These are phyloP conservation scores for Jaenimonas drosophilae DNA, from an alignment of 208 protist species.

Conservation along the genomic window DNA sequence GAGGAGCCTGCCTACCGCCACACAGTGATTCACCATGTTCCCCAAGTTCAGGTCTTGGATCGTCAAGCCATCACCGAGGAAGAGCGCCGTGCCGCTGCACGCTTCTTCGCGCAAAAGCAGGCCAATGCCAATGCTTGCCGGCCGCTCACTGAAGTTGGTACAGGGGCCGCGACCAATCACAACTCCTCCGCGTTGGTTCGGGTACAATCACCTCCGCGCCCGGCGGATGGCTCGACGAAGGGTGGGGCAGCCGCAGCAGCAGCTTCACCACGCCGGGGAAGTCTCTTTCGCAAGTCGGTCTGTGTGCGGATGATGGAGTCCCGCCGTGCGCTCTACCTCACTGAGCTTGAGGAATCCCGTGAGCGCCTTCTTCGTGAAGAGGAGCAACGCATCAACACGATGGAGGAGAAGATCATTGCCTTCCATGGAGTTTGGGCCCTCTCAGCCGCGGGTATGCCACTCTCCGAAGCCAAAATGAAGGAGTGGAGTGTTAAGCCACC, in stretches of 20 bases:
- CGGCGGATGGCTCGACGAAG: not conserved
- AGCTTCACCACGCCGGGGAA: not conserved
- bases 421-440: conserved; percentile 59
- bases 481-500: conserved; percentile 6
- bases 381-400: conserved; percentile 1
- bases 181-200: not conserved
- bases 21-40: conserved; percentile 38
- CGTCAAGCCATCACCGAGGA: conserved; percentile 23
- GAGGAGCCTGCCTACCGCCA: conserved; percentile 57
- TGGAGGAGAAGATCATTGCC: conserved; percentile 16
- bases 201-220: not conserved
- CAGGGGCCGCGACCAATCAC: no score
- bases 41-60: conserved; percentile 63
- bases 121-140: not conserved
- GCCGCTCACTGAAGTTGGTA: not conserved
- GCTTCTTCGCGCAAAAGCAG: not conserved
- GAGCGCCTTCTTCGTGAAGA: conserved; percentile 5
- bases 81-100: conserved; percentile 42
- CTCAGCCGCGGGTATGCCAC: conserved; percentile 42
- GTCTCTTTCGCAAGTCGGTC: not conserved
- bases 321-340: conserved; percentile 9
- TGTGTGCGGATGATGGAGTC: conserved; percentile 21
- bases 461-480: conserved; percentile 19
- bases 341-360: conserved; percentile 4
- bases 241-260: not conserved